Base-by-base conservation (phyloP, 23 red algal species). In the Gracilaria caudata region DNA sequence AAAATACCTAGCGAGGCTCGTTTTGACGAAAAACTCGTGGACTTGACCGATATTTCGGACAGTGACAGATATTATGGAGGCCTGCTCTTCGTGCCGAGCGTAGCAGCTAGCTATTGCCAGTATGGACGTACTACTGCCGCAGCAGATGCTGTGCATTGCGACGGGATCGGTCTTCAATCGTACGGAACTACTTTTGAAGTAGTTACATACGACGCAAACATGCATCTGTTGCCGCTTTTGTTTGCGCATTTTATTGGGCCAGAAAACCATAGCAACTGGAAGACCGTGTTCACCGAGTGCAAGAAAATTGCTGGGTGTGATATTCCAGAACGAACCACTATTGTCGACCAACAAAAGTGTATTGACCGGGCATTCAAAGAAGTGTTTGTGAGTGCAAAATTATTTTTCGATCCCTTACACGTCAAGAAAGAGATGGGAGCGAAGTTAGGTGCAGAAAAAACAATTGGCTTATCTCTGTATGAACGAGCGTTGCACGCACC, bases 171-270 rank as follows among this genome's bases (percentile, higher is more conserved):
- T 10, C 79, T 57, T 17, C 79, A 68, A 83, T 83, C 79, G 28
- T 83, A 83, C 47, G 79, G 79, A 33, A 83, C 79, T 68, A 68
- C 79, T 47, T 83, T 83, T 68, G 61, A 83, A 24, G 79, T 83
- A 10, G 79, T 83, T 16, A 83, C 79, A 6, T 83, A 83, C 28
- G 79, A 83, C 40, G 68, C 79, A 1, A 83, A 83, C 23, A 66
- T 68, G 57, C 79, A 83, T 34, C 57, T 83, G 23, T 39, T 83
- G 35, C 79, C 79, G 39, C 57, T 83, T 1, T 40, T 83, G 32
- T 83, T 83, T 21, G 79, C 79, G 0, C 79, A 83, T 39, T 83
- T 83, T 20, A 39, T 83, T 47, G 79, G 79, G 1, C 7, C 79
- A 13, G 79, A 83, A 24, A 10, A 39, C 34, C 39, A 83, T 32